Evolutionary conservation across 805 yeast genomes (phyloP).

Genomic region (Barnettozyma pratensis): DNA sequence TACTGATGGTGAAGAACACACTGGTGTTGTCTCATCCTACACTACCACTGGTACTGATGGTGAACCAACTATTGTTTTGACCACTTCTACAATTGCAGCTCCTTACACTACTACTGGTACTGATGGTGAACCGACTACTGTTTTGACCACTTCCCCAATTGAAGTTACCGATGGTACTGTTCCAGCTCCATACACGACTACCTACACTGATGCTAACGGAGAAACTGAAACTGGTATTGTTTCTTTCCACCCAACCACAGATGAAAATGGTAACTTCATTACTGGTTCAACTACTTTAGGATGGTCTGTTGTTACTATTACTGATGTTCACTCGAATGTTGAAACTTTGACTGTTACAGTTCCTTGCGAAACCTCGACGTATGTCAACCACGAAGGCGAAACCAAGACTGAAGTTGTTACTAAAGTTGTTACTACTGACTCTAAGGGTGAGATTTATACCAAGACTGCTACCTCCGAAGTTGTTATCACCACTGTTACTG

Average conservation of each 20-base stretch:
- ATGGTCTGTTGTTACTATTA: background rate
- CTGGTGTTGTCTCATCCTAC: conserved; percentile 4
- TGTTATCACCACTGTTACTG: conserved; percentile 1
- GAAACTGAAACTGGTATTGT: conserved; percentile 5
- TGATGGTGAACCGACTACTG: background rate
- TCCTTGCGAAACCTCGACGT: conserved; percentile 2
- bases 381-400: background rate
- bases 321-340: background rate
- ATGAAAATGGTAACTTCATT: background rate
- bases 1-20: background rate
- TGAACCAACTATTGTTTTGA: background rate
- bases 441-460: background rate
- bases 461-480: conserved; percentile 1
- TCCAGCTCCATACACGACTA: conserved; percentile 5
- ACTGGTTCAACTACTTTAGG: conserved; percentile 8
- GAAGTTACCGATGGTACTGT: background rate
- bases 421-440: conserved; percentile 2
- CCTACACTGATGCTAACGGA: conserved; percentile 1
- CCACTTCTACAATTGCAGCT: background rate
- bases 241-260: conserved; percentile 5
- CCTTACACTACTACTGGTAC: background rate
- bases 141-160: background rate
- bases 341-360: conserved; percentile 4
- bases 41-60: conserved; percentile 2
- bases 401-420: conserved; percentile 2